phyloP scores from a whole-genome alignment of 768 basidiomycete genomes.

The Mycena polygramma region DNA sequence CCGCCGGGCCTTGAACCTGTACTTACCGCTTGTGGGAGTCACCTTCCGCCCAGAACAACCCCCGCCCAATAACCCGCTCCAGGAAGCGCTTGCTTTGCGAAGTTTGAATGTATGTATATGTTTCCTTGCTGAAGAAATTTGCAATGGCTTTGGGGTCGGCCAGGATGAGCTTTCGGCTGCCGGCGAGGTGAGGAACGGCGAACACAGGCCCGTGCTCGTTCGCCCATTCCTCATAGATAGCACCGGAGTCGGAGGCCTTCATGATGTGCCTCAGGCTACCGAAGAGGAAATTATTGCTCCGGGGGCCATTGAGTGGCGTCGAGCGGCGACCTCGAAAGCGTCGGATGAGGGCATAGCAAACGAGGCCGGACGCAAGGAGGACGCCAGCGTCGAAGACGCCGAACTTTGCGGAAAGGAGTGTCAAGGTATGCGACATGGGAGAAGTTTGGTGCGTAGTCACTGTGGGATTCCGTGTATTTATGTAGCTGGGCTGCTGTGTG shows the following conservation, averaged over 20 bases:
- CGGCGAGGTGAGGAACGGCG: conserved; percentile 53
- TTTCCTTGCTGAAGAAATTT: conserved; percentile 65
- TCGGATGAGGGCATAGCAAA: neutral
- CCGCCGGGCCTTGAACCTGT: neutral
- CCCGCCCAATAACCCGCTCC: conserved; percentile 43
- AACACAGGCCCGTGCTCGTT: conserved; percentile 62
- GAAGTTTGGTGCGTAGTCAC: no score
- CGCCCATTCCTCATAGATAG: conserved; percentile 61
- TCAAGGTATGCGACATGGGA: no score
- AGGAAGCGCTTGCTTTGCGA: conserved; percentile 46
- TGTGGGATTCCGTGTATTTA: no score
- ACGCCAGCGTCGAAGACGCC: neutral
- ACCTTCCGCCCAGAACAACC: conserved; percentile 51
- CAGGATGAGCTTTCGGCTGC: conserved; percentile 47
- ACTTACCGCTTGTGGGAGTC: conserved; percentile 46
- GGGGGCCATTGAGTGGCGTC: conserved; percentile 59
- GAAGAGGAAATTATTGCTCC: conserved; percentile 55
- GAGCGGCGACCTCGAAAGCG: conserved; percentile 5
- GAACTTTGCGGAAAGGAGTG: neutral
- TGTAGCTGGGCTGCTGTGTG: no score
- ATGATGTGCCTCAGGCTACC: conserved; percentile 51
- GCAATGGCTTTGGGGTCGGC: conserved; percentile 51
- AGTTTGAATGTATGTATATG: conserved; percentile 55
- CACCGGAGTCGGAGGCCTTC: conserved; percentile 45
- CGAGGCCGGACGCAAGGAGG: neutral